phyloP scores from a whole-genome alignment of 805 yeast genomes.

The Zygosaccharomyces bisporus region DNA sequence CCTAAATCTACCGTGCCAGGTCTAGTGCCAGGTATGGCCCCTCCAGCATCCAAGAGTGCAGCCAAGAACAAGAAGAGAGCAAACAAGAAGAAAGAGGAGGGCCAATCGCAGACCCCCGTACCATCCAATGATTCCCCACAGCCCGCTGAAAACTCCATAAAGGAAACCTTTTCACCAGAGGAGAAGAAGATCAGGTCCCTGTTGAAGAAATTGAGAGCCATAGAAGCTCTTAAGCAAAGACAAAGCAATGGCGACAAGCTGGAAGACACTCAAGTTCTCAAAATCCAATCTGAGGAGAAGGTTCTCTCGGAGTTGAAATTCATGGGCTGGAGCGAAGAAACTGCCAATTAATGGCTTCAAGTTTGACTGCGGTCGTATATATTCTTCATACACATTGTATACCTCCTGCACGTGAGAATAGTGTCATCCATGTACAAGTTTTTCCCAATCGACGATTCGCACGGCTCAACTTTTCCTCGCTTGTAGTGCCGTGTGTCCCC shows the following conservation, averaged over 20 bases:
- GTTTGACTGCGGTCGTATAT: not conserved
- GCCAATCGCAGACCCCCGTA: slow-evolving; percentile 15
- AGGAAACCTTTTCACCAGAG: slow-evolving; percentile 59
- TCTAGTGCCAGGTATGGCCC: slow-evolving; percentile 10
- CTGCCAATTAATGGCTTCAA: not conserved
- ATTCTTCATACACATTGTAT: not conserved
- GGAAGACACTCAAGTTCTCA: slow-evolving; percentile 89
- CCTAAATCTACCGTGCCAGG: slow-evolving; percentile 53
- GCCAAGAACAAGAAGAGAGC: slow-evolving; percentile 73
- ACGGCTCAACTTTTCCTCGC: not conserved
- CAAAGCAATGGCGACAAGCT: slow-evolving; percentile 78
- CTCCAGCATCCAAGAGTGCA: slow-evolving; percentile 49
- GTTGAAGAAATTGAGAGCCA: slow-evolving; percentile 92
- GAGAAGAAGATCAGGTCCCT: slow-evolving; percentile 90
- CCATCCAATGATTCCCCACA: slow-evolving; percentile 13
- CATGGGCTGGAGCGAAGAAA: slow-evolving; percentile 64
- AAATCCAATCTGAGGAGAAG: slow-evolving; percentile 80
- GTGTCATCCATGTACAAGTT: not conserved
- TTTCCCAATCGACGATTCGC: not conserved
- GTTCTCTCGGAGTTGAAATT: slow-evolving; percentile 69
- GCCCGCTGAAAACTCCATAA: slow-evolving; percentile 5
- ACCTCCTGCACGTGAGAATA: not conserved
- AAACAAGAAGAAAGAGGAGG: slow-evolving; percentile 42
- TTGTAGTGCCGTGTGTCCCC: slow-evolving; percentile 5
- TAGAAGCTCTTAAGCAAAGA: slow-evolving; percentile 81